These are phyloP conservation scores for Lactarius hengduanensis DNA, from an alignment of 768 basidiomycete genomes.

Conservation along the genomic window DNA sequence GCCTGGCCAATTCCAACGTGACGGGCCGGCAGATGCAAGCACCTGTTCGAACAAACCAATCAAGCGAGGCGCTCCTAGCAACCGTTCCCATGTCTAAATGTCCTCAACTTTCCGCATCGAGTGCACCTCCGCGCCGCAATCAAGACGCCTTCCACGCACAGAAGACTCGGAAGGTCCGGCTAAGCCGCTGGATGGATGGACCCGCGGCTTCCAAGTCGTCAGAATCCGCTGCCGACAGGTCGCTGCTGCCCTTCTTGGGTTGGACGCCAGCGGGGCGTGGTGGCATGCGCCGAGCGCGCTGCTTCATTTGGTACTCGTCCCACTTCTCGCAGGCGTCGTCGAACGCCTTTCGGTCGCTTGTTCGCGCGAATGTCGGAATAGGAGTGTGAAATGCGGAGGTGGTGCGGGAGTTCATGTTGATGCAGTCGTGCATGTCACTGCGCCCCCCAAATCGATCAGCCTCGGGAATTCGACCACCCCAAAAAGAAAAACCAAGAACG, in stretches of 20 bases:
- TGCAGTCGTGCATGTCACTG: constrained; percentile 68
- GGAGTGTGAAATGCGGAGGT: constrained; percentile 52
- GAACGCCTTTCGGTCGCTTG: constrained; percentile 54
- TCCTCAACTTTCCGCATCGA: constrained; percentile 1
- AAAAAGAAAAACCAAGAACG: constrained; percentile 34
- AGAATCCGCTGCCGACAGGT: neutral
- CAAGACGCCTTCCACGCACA: constrained; percentile 55
- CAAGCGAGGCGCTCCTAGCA: constrained; percentile 15
- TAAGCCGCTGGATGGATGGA: constrained; percentile 39
- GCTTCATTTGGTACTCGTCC: constrained; percentile 47
- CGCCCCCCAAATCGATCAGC: constrained; percentile 9
- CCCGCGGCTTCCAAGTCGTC: constrained; percentile 21
- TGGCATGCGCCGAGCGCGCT: constrained; percentile 30
- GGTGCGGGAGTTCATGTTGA: constrained; percentile 45
- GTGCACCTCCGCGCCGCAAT: constrained; percentile 5
- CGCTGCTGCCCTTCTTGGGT: constrained; percentile 13
- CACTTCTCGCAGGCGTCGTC: constrained; percentile 57
- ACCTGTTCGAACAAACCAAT: neutral
- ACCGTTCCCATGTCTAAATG: constrained; percentile 18
- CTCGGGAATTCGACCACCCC: neutral
- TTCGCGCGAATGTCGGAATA: constrained; percentile 40
- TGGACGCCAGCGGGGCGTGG: constrained; percentile 3
- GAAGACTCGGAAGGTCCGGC: constrained; percentile 53
- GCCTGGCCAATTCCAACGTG: neutral
- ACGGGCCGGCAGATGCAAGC: constrained; percentile 3